Evolutionary conservation across 345 rosid species (phyloP), one percentile per base, ranked within the genome.

Genomic region (Capsella bursapastoris): DNA sequence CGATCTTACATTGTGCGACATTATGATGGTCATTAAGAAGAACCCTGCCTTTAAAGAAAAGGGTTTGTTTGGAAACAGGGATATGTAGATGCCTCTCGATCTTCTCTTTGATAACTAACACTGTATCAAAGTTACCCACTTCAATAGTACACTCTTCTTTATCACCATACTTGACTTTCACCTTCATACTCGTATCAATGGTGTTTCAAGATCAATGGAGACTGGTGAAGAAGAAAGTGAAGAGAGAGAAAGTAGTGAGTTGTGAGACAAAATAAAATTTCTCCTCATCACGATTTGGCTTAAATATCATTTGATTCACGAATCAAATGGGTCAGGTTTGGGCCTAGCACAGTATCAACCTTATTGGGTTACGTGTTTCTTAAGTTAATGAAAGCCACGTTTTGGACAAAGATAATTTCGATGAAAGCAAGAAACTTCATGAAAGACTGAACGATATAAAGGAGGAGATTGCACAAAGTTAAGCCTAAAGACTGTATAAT

Each of bases 31-130:
- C 96, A 43, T 73, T 0, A 25, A 7, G 79, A 64, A 83, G 61
- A 8, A 37, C 11, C 41, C 2, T 37, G 3, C 11, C 41, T 8
- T 73, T 65, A 83, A 89, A 87, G 52, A 82, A 66, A 51, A 89
- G 81, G 55, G 84, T 85, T 78, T 93, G 96, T 25, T 45, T 60
- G 32, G 74, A 43, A 3, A 85, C 37, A 22, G 94, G 86, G 4
- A 90, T 82, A 5, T 82, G 77, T 11, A 80, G 87, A 83, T 71
- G 80, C 57, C 81, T 88, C 5, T 83, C 79, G n/a, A 93, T 79
- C 71, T 88, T 87, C 64, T 82, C 81, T 77, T 91, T 91, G 84
- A 91, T 87, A 53, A 83, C 87, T 0, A 79, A 79, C 37, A 91
- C 80, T 1, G 88, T 86, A 50, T 91, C 96, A 8, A 74, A 80